Conservation (phyloP, 23 red algal genomes). For the Agarophyton chilense region DNA sequence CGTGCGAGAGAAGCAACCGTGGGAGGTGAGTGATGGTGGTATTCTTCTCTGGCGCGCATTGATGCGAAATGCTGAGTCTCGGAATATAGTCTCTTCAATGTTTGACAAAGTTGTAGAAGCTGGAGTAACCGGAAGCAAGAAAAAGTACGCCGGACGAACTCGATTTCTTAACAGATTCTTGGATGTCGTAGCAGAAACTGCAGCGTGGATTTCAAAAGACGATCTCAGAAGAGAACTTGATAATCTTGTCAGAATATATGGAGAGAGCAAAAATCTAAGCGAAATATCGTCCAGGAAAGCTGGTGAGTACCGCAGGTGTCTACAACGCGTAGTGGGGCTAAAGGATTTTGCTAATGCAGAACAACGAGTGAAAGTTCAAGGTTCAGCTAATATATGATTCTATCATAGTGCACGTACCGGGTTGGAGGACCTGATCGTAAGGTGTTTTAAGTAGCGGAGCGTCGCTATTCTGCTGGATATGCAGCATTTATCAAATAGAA, state of each 20-base stretch:
- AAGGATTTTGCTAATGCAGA: not conserved
- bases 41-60: constrained; percentile 47
- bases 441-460: too few relatives aligned
- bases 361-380: not conserved
- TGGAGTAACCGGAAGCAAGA: not conserved
- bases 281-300: constrained; percentile 9
- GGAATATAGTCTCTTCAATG: not conserved
- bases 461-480: too few relatives aligned
- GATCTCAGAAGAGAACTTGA: constrained; percentile 11
- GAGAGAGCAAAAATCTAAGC: not conserved
- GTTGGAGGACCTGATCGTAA: too few relatives aligned
- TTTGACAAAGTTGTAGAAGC: constrained; percentile 21
- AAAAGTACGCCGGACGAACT: not conserved
- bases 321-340: constrained; percentile 10
- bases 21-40: constrained; percentile 68
- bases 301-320: constrained; percentile 6
- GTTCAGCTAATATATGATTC: not conserved
- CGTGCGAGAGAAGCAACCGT: constrained; percentile 23
- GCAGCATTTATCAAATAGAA: too few relatives aligned
- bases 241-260: constrained; percentile 31
- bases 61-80: not conserved
- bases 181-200: constrained; percentile 14
- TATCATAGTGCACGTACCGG: not conserved
- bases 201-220: not conserved
- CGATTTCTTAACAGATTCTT: constrained; percentile 21